Evolutionary conservation across 768 basidiomycete genomes (phyloP).

Genomic region (Mycena amicta): DNA sequence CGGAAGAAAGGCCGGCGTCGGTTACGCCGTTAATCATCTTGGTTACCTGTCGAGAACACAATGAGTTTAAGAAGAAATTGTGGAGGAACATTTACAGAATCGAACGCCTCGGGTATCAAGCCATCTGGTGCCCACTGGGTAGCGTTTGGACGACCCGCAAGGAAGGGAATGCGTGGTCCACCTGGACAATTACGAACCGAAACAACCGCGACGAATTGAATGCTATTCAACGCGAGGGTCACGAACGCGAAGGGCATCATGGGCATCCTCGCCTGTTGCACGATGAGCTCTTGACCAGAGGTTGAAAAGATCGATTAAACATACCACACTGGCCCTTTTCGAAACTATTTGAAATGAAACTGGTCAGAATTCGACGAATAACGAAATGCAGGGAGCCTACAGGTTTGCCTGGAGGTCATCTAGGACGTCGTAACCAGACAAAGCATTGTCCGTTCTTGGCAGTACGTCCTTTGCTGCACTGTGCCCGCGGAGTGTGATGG

Average conservation of each 20-base stretch:
- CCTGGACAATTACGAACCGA: constrained; percentile 32
- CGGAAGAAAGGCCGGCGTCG: constrained; percentile 17
- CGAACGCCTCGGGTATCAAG: constrained; percentile 12
- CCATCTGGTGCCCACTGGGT: constrained; percentile 9
- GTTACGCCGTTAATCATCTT: constrained; percentile 11
- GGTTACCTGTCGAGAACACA: neutral
- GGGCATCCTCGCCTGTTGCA: constrained; percentile 16
- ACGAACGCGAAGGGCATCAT: constrained; percentile 19
- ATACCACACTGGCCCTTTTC: constrained; percentile 8
- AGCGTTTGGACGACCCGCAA: constrained; percentile 23
- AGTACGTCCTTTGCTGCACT: constrained; percentile 25
- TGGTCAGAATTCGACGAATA: neutral
- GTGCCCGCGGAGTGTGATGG: constrained; percentile 28
- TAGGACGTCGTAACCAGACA: constrained; percentile 37
- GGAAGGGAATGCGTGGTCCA: constrained; percentile 27
- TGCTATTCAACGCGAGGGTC: constrained; percentile 7
- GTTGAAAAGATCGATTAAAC: neutral
- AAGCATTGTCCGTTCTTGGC: constrained; percentile 29
- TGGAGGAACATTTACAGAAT: constrained; percentile 9
- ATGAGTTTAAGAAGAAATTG: neutral
- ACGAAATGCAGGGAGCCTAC: constrained; percentile 10
- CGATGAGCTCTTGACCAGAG: neutral
- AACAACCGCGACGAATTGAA: constrained; percentile 37
- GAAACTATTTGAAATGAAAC: constrained; percentile 3
- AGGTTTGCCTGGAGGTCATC: constrained; percentile 38